Base-by-base conservation (phyloP, 805 yeast species). In the Tanozyma kutaoensis region DNA sequence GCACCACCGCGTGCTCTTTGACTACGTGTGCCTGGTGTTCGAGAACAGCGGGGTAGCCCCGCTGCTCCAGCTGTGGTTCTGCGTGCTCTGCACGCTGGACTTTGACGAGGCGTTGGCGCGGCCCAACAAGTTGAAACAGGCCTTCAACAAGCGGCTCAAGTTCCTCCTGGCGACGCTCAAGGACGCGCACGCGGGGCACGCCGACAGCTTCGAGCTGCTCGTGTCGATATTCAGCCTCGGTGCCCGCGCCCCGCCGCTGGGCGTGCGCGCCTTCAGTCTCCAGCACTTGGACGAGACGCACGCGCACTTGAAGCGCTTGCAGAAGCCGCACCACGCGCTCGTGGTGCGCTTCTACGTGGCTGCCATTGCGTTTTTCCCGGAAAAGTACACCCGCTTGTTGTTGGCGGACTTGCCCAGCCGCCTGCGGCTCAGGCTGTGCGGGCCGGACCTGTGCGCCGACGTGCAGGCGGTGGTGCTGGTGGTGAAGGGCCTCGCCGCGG, bases 151-250 rank as follows among this genome's bases (percentile, higher is more conserved):
- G 34, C 38, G 64, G 23, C 36, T 53, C 14, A 52, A 46, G 22
- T 59, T 47, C 32, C 35, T 58, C 14, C 31, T 33, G 14, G 35
- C 38, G 11, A 37, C 58, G 8, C 27, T 58, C 2, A 43, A 39
- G 14, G 62, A 56, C 25, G 33, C 55, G 4, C 40, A 39, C 9
- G 37, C 38, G 7, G 23, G 41, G 4, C 50, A 43, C 25, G 37
- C 54, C 20, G 59, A 52, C 23, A 41, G 53, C 24, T 55, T 53
- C 31, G 58, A 58, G 28, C 38, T 57, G 1, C 36, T 59, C 22
- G 48, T 52, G 18, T 48, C 50, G 22, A 43, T 58, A 2, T 55
- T 50, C 29, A 50, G 52, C 31, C 38, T 59, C 24, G 60, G 58
- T 2, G 52, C 56, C 2, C 43, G 53, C 28, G 37, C 55, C 15